Conservation (phyloP, 208 protist species). For the Lotmaria passim region DNA sequence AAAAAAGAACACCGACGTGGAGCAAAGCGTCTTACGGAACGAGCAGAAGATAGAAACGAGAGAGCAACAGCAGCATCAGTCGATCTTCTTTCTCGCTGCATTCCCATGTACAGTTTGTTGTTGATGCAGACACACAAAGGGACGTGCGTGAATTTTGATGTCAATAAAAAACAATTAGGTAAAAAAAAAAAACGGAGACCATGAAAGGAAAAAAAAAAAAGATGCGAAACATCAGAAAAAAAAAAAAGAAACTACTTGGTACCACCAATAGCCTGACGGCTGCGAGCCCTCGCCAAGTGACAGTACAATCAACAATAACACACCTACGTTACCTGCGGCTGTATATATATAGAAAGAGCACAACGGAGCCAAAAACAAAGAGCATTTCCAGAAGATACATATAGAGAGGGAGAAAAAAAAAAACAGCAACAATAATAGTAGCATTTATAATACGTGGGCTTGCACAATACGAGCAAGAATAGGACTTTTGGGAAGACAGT, state of each 20-base stretch:
- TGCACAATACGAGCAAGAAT: background rate
- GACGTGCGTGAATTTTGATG: constrained; percentile 3
- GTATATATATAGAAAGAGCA: no score
- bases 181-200: background rate
- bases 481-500: background rate
- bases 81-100: no score
- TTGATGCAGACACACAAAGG: background rate
- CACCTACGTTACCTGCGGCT: no score
- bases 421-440: background rate
- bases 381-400: background rate
- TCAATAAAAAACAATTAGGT: background rate
- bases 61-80: no score
- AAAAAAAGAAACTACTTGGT: background rate
- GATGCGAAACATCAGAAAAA: background rate
- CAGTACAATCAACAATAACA: background rate
- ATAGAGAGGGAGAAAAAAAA: background rate
- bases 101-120: background rate
- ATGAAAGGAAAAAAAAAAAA: background rate
- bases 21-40: no score
- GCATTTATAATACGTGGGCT: constrained; percentile 4
- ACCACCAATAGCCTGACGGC: background rate
- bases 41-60: no score
- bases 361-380: background rate
- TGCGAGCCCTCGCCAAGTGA: background rate
- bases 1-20: no score